Evolutionary conservation across 2,329 filamentous ascomycete genomes (phyloP).

Genomic region (Cytospora schulzeri): DNA sequence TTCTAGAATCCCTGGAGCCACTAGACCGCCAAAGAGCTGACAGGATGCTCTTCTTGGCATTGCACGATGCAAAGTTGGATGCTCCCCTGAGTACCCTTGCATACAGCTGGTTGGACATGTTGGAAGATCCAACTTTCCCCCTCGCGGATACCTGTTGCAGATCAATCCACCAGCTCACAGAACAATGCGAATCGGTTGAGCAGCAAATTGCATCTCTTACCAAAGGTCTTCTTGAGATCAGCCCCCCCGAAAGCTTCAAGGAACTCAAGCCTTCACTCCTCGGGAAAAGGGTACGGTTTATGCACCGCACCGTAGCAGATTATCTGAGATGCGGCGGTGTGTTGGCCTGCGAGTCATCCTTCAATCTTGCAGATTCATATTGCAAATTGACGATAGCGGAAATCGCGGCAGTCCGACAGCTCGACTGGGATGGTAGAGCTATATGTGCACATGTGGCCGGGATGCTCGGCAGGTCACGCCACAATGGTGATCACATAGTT

Average conservation of each 20-base stretch:
- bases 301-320: not conserved
- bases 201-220: not conserved
- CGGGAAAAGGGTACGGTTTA: not conserved
- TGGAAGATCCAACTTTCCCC: not conserved
- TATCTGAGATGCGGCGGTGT: not conserved
- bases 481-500: too few species aligned
- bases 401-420: not conserved
- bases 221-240: not conserved
- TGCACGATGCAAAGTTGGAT: not conserved
- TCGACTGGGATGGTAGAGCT: too few species aligned
- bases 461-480: too few species aligned
- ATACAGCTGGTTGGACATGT: not conserved
- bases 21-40: not conserved
- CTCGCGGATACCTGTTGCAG: not conserved
- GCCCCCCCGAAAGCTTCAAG: too few species aligned
- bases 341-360: not conserved
- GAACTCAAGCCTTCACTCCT: too few species aligned
- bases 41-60: not conserved
- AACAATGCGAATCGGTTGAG: too few species aligned
- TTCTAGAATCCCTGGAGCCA: not conserved
- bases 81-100: not conserved
- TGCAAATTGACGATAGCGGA: not conserved
- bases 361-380: not conserved
- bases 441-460: too few species aligned
- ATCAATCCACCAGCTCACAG: too few species aligned